phyloP scores from a whole-genome alignment of 2,329 filamentous ascomycete genomes.

The Botrytis medusae region DNA sequence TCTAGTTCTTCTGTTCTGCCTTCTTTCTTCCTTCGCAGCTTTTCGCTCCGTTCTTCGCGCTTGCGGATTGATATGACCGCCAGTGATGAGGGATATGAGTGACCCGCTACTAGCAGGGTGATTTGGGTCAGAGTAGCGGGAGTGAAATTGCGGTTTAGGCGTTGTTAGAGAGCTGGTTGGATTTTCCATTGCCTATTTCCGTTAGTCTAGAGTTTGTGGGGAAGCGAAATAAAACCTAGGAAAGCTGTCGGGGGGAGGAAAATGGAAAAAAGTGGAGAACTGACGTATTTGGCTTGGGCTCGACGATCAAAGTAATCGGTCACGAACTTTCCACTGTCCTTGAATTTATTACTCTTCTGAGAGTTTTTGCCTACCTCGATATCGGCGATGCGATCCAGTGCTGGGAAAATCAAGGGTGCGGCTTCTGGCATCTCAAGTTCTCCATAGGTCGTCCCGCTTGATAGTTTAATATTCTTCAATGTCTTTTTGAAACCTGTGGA shows the following conservation, averaged over 20 bases:
- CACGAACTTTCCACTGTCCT: slow-evolving; percentile 42
- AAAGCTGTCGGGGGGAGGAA: neutral
- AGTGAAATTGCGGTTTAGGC: slow-evolving; percentile 44
- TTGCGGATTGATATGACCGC: slow-evolving; percentile 43
- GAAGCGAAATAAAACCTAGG: neutral
- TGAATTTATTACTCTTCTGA: slow-evolving; percentile 39
- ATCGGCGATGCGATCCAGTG: slow-evolving; percentile 38
- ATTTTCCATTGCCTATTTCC: slow-evolving; percentile 37
- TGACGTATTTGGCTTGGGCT: slow-evolving; percentile 43
- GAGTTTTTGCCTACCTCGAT: slow-evolving; percentile 28
- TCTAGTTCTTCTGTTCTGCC: slow-evolving; percentile 13
- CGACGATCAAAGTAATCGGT: slow-evolving; percentile 34
- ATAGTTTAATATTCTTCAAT: slow-evolving; percentile 40
- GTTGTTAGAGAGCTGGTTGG: slow-evolving; percentile 44
- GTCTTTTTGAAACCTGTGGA: slow-evolving; percentile 33
- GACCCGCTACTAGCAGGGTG: slow-evolving; percentile 51
- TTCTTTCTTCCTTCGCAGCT: slow-evolving; percentile 1
- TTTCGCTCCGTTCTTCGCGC: slow-evolving; percentile 6
- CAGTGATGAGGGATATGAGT: slow-evolving; percentile 48
- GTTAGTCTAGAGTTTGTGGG: neutral
- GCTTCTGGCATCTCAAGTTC: slow-evolving; percentile 43
- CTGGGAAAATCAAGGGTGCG: slow-evolving; percentile 44
- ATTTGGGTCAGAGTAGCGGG: slow-evolving; percentile 52
- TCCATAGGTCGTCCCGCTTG: slow-evolving; percentile 42
- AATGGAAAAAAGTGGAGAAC: neutral